phyloP scores from a whole-genome alignment of 257 asterid species.

The Forsythia suspensa region DNA sequence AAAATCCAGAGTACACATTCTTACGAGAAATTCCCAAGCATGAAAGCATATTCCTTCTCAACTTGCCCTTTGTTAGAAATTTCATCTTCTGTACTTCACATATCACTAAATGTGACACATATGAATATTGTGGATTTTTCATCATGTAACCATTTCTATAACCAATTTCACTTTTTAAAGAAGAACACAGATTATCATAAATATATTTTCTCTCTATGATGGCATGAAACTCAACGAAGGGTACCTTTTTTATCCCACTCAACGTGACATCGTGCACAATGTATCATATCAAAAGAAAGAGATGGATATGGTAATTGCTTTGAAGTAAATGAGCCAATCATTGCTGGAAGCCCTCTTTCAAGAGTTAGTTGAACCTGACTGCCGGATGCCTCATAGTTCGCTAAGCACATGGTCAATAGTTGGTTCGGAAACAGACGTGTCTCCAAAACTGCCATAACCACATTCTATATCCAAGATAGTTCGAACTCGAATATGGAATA shows the following conservation, averaged over 20 bases:
- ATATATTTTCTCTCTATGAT: neutral
- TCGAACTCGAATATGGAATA: constrained; percentile 61
- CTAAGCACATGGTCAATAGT: constrained; percentile 84
- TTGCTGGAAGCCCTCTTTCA: constrained; percentile 98
- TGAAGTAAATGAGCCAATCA: constrained; percentile 87
- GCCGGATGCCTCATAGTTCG: constrained; percentile 94
- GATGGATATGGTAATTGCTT: constrained; percentile 94
- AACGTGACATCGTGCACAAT: constrained; percentile 83
- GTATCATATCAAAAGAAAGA: constrained; percentile 96
- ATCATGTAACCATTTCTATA: neutral
- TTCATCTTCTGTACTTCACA: neutral
- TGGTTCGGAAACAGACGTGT: constrained; percentile 80
- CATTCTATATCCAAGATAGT: constrained; percentile 91
- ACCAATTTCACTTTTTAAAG: neutral
- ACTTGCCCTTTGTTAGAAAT: neutral
- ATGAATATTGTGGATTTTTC: neutral
- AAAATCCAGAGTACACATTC: neutral
- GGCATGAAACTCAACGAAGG: constrained; percentile 8
- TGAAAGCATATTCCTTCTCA: neutral
- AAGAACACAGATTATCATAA: neutral
- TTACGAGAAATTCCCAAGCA: neutral
- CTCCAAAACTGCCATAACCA: constrained; percentile 98
- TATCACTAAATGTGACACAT: neutral
- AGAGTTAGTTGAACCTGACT: constrained; percentile 98
- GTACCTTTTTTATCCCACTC: constrained; percentile 97